Evolutionary conservation across 2,329 filamentous ascomycete genomes (phyloP), one percentile per base, ranked within the genome.

Genomic region (Pseudogymnoascus destructans): DNA sequence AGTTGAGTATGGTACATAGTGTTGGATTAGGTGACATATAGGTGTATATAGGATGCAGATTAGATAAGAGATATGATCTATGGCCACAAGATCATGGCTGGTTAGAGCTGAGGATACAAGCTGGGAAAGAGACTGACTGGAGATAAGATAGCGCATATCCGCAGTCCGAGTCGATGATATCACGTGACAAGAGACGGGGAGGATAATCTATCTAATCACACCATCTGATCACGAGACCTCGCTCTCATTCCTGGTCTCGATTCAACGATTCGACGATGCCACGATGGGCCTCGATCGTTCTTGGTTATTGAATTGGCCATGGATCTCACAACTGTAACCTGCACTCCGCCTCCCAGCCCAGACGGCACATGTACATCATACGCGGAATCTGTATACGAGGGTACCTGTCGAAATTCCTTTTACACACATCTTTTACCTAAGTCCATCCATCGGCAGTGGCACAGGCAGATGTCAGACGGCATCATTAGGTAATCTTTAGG

Each of bases 401-500:
- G n/a, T 52, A 52, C 42, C 9, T 52, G 5, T 11, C 1, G 7
- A 25, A 27, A 49, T 49, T 19, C n/a, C 42, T 49, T 27, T 49
- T 49, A 49, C 42, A 49, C 23, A 49, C 15, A n/a, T 1, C 42
- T 49, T 49, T 49, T 49, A 49, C 42, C 27, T 49, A 49, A 49
- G 8, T 9, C 1, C n/a, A 9, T 2, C 23, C 23, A 9, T 30
- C 42, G 42, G 42, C 42, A 49, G 23, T 49, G 42, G 42, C 23
- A 49, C 42, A 25, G 10, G 11, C 15, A 19, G 21, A 49, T 49
- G 42, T 49, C 42, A 49, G 42, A 49, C 23, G n/a, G 42, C 42
- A 27, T 49, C 42, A 49, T 49, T 49, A 49, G 42, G 42, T 49
- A 49, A 49, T 49, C 42, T 49, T 49, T 49, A 27, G n/a, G 21